phyloP scores from a whole-genome alignment of 2,329 filamentous ascomycete species.

The Samsoniella hepiali region DNA sequence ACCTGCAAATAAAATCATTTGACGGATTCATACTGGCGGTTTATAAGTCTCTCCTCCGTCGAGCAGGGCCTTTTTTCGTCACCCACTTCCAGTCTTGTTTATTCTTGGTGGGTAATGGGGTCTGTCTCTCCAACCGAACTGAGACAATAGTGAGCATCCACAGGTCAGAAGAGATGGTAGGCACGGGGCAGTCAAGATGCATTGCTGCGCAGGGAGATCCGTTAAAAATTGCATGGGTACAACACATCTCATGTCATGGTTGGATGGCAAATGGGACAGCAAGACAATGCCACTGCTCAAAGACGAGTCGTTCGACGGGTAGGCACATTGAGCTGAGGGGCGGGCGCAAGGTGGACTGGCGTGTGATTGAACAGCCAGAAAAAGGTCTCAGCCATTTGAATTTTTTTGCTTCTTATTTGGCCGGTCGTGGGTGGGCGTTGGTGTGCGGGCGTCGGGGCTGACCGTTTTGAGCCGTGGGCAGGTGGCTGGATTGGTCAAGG shows the following conservation, averaged over 20 bases:
- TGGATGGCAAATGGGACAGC: too few species aligned
- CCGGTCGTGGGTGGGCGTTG: not conserved
- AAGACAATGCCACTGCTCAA: not conserved
- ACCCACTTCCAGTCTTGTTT: not conserved
- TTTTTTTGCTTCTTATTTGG: conserved; percentile 13
- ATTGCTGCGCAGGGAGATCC: not conserved
- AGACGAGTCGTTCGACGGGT: not conserved
- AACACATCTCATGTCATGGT: not conserved
- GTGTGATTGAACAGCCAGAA: not conserved
- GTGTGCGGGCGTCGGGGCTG: conserved; percentile 4
- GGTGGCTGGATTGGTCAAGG: conserved; percentile 11
- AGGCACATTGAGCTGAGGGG: not conserved
- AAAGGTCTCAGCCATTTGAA: conserved; percentile 15
- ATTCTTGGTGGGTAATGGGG: not conserved
- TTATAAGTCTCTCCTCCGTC: too few species aligned
- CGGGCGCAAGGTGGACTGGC: not conserved
- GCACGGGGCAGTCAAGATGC: not conserved
- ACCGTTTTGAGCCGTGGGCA: conserved; percentile 5
- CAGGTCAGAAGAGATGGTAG: not conserved
- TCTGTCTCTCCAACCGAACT: not conserved
- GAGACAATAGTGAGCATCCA: not conserved
- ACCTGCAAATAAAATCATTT: too few species aligned
- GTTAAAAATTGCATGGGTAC: not conserved
- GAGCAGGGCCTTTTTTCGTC: too few species aligned
- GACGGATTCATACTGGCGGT: too few species aligned